Evolutionary conservation across 768 basidiomycete species (phyloP), one percentile per base, ranked within the genome.

Genomic region (Serendipita sp.): DNA sequence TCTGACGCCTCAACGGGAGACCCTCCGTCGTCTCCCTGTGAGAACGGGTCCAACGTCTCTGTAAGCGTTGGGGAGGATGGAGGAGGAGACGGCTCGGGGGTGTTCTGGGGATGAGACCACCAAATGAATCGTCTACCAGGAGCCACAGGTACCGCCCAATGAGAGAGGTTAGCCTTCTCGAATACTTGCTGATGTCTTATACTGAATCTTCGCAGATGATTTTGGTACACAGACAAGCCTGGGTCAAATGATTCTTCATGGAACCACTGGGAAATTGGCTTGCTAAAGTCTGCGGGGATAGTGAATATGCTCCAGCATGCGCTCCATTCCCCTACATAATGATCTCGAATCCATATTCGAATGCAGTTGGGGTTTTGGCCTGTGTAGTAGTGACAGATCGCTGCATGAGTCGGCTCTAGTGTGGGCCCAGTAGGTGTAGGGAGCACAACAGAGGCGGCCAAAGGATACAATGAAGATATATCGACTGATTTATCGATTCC

Each of bases 111-210:
- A 41, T 41, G 41, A 18, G 48, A 51, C 56, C 56, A 60, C 56
- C 56, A 60, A 37, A 60, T 30, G 18, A 60, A 60, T 8, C 56
- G 56, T 60, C n/a, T 60, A n/a, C 56, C 56, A 38, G 30, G 35
- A n/a, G 28, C 37, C 4, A 32, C 56, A n/a, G 56, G 28, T 16
- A 60, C 56, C 10, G 35, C 35, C 30, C 37, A 60, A n/a, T 35
- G 28, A 24, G 30, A n/a, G 30, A 37, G 30, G n/a, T 60, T 35
- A 10, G 28, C 28, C 56, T 37, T 60, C 35, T 60, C 56, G n/a
- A 38, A 34, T 8, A 60, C 28, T 38, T 38, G 56, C 8, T 37
- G 28, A 37, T 60, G 56, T 4, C 16, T 10, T n/a, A 60, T 38
- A 32, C 37, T 18, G 32, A 28, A 60, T 32, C n/a, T 18, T 8